These are phyloP conservation scores for Cyberlindnera nakhonratchasimensis DNA, from an alignment of 805 yeast species.

Conservation along the genomic window DNA sequence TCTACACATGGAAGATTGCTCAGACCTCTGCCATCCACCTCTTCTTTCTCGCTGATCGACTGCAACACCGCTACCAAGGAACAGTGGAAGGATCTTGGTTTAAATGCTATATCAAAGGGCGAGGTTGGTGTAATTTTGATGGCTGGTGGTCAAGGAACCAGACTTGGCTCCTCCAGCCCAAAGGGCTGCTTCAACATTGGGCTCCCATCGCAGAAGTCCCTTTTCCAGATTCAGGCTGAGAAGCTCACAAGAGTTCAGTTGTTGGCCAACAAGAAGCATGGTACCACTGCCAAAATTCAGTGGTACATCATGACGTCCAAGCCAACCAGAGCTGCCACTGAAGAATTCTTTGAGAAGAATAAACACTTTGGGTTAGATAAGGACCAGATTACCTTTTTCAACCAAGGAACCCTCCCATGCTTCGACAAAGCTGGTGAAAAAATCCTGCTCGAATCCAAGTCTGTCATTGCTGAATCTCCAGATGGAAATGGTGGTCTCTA, in stretches of 20 bases:
- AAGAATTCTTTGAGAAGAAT: slow-evolving; percentile 58
- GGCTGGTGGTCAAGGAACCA: slow-evolving; percentile 99
- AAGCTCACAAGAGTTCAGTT: slow-evolving; percentile 62
- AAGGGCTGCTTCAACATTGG: slow-evolving; percentile 92
- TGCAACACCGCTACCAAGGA: slow-evolving; percentile 23
- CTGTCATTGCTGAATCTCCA: slow-evolving; percentile 75
- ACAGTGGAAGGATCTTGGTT: slow-evolving; percentile 44
- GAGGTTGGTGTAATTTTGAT: slow-evolving; percentile 86
- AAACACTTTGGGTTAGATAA: slow-evolving; percentile 66
- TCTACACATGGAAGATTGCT: slow-evolving; percentile 30
- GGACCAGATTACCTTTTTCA: slow-evolving; percentile 70
- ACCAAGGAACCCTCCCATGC: slow-evolving; percentile 96
- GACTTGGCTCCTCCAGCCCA: slow-evolving; percentile 86
- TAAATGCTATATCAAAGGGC: slow-evolving; percentile 60
- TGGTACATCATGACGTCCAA: slow-evolving; percentile 96
- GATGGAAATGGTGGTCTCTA: slow-evolving; percentile 98
- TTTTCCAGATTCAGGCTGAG: slow-evolving; percentile 93
- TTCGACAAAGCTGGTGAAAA: slow-evolving; percentile 65
- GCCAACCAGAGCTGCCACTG: slow-evolving; percentile 78
- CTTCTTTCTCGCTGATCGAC: slow-evolving; percentile 44
- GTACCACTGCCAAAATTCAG: slow-evolving; percentile 42
- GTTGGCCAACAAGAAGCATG: slow-evolving; percentile 40
- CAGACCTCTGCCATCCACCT: slow-evolving; percentile 49
- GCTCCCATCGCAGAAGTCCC: slow-evolving; percentile 76
- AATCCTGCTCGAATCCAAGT: slow-evolving; percentile 57